A percentile compares a stretch with the other conserved stretches of the same genome.
Evolutionary conservation across 2,329 filamentous ascomycete genomes (phyloP).

Genomic region (Talaromyces sp.): DNA sequence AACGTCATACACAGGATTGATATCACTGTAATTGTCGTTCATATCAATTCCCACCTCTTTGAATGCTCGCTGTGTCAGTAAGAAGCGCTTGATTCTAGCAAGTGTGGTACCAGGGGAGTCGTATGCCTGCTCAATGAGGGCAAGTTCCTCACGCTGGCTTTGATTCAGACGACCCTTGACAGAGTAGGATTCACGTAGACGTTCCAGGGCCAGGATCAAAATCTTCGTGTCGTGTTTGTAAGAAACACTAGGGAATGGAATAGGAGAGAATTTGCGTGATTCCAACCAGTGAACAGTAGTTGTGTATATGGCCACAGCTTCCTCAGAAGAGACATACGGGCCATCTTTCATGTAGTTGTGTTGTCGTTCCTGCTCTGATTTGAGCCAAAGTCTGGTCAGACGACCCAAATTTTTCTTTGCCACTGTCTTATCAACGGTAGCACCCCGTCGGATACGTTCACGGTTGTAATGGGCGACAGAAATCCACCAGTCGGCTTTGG

Average conservation of each 20-base stretch:
- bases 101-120: constrained; percentile 95
- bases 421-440: constrained; percentile 97
- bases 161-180: constrained; percentile 96
- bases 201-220: constrained; percentile 87
- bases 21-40: constrained; percentile 99
- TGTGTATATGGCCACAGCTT: constrained; percentile 97
- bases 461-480: constrained; percentile 98
- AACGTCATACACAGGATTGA: constrained; percentile 98
- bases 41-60: constrained; percentile 99
- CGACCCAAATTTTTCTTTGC: constrained; percentile 98
- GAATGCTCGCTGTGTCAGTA: constrained; percentile 94
- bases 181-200: constrained; percentile 90
- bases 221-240: constrained; percentile 99
- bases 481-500: constrained; percentile 99
- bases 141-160: constrained; percentile 93
- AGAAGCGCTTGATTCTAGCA: constrained; percentile 93
- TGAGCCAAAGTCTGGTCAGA: constrained; percentile 91
- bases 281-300: constrained; percentile 99
- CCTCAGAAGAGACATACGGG: constrained; percentile 95
- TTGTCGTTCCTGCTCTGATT: constrained; percentile 95
- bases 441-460: constrained; percentile 91
- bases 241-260: constrained; percentile 96
- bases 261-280: constrained; percentile 95
- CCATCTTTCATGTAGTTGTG: constrained; percentile 99
- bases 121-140: constrained; percentile 95